A percentile compares a stretch with the other conserved stretches of the same genome.
Conservation (phyloP, 352 stramenopile species). For the Blastocystis sp. region DNA sequence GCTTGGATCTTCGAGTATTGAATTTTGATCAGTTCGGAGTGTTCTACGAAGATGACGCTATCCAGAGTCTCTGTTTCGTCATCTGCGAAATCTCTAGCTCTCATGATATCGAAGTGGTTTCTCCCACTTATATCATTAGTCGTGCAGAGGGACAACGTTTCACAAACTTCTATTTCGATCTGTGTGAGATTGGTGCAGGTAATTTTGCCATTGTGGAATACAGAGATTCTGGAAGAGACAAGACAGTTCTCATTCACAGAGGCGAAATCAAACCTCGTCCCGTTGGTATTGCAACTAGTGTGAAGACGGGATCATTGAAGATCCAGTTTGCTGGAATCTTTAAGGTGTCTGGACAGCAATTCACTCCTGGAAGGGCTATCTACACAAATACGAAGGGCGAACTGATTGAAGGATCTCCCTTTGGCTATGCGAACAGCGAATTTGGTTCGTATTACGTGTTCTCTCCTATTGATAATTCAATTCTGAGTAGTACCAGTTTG, state of each 20-base stretch:
- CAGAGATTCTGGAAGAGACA: not conserved
- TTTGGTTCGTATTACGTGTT: constrained; percentile 37
- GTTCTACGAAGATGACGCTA: constrained; percentile 41
- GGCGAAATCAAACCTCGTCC: not conserved
- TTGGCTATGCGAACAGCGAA: constrained; percentile 29
- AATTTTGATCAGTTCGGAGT: not conserved
- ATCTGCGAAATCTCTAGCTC: constrained; percentile 14
- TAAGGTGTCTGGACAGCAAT: not conserved
- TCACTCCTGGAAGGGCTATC: constrained; percentile 28
- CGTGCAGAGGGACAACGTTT: not conserved
- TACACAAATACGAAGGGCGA: constrained; percentile 53
- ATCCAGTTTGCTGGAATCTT: constrained; percentile 59
- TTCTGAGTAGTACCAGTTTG: not conserved
- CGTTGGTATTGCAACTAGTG: constrained; percentile 31
- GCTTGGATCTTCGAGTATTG: constrained; percentile 8
- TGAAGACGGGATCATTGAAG: not conserved
- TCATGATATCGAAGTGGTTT: constrained; percentile 5
- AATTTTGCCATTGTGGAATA: constrained; percentile 42
- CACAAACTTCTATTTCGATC: constrained; percentile 26
- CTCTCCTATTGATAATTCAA: constrained; percentile 2
- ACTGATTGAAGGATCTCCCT: constrained; percentile 20
- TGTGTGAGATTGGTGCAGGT: constrained; percentile 26
- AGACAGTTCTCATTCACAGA: constrained; percentile 21
- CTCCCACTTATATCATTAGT: constrained; percentile 40
- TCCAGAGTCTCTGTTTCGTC: not conserved